phyloP scores from a whole-genome alignment of 345 rosid species.

The Linum trigynum region DNA sequence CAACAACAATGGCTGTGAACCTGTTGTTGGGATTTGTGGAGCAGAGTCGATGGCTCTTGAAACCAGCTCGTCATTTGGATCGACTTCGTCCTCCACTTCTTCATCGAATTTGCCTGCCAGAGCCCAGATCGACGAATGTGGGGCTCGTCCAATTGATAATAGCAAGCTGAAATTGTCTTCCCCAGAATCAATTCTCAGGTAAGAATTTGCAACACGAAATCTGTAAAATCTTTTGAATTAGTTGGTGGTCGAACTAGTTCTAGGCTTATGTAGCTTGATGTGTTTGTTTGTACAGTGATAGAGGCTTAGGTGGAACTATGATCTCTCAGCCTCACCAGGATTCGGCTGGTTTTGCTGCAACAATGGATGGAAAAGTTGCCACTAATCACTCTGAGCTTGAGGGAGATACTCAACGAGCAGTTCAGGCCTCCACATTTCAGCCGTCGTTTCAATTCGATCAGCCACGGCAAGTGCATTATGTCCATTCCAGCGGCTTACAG shows the following conservation, averaged over 20 bases:
- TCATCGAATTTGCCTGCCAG: conserved; percentile 48
- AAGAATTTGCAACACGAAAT: not conserved
- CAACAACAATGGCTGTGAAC: conserved; percentile 3
- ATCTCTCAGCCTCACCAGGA: conserved; percentile 22
- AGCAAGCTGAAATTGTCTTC: conserved; percentile 23
- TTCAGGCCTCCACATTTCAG: conserved; percentile 38
- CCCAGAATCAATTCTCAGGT: conserved; percentile 46
- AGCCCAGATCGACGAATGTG: conserved; percentile 33
- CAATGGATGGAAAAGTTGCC: conserved; percentile 25
- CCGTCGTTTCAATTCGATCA: conserved; percentile 29
- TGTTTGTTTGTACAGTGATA: conserved; percentile 27
- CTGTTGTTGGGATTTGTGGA: conserved; percentile 15
- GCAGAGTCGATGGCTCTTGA: conserved; percentile 64
- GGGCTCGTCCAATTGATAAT: conserved; percentile 20
- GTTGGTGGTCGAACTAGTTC: not conserved
- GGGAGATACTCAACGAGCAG: conserved; percentile 19
- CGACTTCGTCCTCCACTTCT: conserved; percentile 62
- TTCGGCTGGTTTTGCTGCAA: conserved; percentile 15
- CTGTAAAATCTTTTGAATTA: not conserved
- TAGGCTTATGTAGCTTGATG: conserved; percentile 3
- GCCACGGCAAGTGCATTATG: conserved; percentile 30
- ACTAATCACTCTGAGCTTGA: conserved; percentile 22
- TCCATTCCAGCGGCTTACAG: conserved; percentile 28
- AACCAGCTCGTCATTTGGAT: conserved; percentile 71
- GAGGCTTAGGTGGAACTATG: conserved; percentile 13